phyloP scores from a whole-genome alignment of 1,284 basidiomycete species.

The Mycena citricolor region DNA sequence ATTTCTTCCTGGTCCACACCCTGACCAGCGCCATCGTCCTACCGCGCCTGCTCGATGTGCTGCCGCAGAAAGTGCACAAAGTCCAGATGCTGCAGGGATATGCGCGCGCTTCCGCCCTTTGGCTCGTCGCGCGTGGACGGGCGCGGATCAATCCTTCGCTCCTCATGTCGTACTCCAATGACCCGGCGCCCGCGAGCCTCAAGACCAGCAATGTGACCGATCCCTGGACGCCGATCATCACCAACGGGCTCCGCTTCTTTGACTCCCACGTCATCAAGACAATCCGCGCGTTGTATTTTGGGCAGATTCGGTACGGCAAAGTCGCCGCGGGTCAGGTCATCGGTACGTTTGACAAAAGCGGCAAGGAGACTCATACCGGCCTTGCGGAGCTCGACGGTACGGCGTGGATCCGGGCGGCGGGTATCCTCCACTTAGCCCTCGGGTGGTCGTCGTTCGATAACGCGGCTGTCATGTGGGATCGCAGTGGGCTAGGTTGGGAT shows the following conservation, averaged over 20 bases:
- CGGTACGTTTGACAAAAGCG: slow-evolving; percentile 29
- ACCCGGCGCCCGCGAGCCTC: background rate
- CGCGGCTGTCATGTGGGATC: too few relatives aligned
- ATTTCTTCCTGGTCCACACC: slow-evolving; percentile 74
- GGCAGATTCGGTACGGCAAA: slow-evolving; percentile 42
- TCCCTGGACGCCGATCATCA: slow-evolving; percentile 58
- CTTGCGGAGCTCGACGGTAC: slow-evolving; percentile 46
- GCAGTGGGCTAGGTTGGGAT: too few relatives aligned
- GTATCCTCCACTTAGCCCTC: slow-evolving; percentile 56
- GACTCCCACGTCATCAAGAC: slow-evolving; percentile 65
- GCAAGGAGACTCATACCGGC: slow-evolving; percentile 6
- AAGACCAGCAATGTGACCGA: slow-evolving; percentile 32
- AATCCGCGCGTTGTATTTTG: slow-evolving; percentile 55
- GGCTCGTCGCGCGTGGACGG: slow-evolving; percentile 52
- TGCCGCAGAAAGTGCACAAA: slow-evolving; percentile 40
- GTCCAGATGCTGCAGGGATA: slow-evolving; percentile 49
- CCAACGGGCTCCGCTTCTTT: slow-evolving; percentile 49
- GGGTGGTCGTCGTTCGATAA: too few relatives aligned
- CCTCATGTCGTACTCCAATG: slow-evolving; percentile 8
- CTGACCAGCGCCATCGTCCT: slow-evolving; percentile 66
- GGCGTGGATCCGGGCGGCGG: slow-evolving; percentile 63
- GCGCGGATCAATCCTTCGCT: slow-evolving; percentile 49
- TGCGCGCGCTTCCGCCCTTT: slow-evolving; percentile 44
- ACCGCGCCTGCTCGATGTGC: slow-evolving; percentile 41
- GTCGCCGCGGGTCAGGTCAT: slow-evolving; percentile 35